These are phyloP conservation scores for Carpinus viminea DNA, from an alignment of 306 rosid species.

Conservation along the genomic window DNA sequence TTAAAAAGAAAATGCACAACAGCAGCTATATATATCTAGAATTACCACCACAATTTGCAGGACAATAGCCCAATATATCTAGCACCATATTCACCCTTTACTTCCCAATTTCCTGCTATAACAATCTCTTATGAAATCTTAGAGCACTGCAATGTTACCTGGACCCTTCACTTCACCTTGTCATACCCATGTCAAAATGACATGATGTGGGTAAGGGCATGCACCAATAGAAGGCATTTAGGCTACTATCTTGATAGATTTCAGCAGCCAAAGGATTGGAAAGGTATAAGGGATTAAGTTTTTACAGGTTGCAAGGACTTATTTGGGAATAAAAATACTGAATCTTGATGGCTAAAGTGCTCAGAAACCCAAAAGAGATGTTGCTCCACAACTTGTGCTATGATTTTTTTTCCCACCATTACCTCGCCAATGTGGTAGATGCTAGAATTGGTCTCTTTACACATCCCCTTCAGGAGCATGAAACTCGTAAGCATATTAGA, in stretches of 20 bases:
- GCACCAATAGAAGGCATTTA: neutral
- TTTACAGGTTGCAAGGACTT: neutral
- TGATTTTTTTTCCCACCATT: neutral
- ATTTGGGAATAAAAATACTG: neutral
- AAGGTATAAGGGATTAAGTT: neutral
- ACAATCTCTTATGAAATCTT: neutral
- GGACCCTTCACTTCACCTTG: too few species aligned
- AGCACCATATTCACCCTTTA: neutral
- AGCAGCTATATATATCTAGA: neutral
- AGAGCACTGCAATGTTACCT: neutral
- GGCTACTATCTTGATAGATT: neutral
- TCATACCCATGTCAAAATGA: neutral
- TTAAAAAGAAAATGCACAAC: neutral
- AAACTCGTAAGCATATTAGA: neutral
- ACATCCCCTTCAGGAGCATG: neutral
- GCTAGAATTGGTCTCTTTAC: neutral
- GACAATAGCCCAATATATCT: neutral
- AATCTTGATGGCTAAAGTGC: conserved; percentile 1
- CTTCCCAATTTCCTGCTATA: neutral
- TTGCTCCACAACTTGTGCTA: neutral
- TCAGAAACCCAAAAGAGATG: neutral
- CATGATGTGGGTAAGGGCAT: neutral
- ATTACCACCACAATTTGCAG: neutral
- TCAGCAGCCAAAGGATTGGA: neutral
- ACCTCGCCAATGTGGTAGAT: neutral